Evolutionary conservation across 495 filamentous ascomycete species (phyloP), one percentile per base, ranked within the genome.

Genomic region (Tuber microsphaerosporum): DNA sequence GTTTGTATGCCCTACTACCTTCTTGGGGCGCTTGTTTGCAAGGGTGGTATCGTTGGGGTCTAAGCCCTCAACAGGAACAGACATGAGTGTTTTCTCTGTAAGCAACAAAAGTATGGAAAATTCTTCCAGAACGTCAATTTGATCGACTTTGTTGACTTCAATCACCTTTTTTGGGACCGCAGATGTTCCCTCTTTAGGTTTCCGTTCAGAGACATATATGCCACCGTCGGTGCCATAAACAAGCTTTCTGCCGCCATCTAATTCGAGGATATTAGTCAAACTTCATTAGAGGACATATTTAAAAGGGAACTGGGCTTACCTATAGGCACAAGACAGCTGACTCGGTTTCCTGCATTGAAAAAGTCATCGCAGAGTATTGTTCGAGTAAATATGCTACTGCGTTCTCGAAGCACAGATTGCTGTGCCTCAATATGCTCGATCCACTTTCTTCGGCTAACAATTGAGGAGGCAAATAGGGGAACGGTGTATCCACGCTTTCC

Each of bases 401-500:
- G 89, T 75, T 92, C 91, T 80, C 92, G 87, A 37, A 99, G 88
- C 73, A 91, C 91, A 70, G 90, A 88, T 84, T 98, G 95, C 82
- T 97, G 94, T 37, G 89, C 87, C 79, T 97, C 94, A 78, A 99
- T 97, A 80, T 92, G 89, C 85, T 98, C 94, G 81, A 99, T 93
- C 90, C 96, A 98, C 84, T 98, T 98, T 80, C 92, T 89, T 75
- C 94, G 87, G 31, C 91, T 91, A 39, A 91, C 91, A 74, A 91
- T 91, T 70, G 90, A 93, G 34, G 89, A 88, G 41, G 93, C 94
- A 84, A 91, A 98, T 2, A 99, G 87, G n/a, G 94, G 94, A 77
- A 92, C 87, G 81, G 97, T 96, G 83, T 97, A 98, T 51, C 94
- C 94, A 73, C 93, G 93, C 82, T 94, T 96, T n/a, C 96, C 96